phyloP scores from a whole-genome alignment of 2,329 filamentous ascomycete species.

The Trichoderma citrinoviride region DNA sequence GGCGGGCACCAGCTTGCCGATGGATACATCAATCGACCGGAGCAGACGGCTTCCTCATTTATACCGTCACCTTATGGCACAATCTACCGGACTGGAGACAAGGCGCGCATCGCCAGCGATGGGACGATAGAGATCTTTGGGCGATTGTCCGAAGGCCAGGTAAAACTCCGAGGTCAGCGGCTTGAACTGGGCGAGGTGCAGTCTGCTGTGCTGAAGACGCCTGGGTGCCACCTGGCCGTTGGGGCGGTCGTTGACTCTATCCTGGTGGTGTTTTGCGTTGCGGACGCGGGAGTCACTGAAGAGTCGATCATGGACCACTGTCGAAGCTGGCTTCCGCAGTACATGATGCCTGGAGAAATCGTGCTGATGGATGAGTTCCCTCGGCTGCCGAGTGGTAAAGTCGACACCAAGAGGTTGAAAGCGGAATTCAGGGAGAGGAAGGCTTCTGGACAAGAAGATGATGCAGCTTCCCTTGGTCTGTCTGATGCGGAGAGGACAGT shows the following conservation, averaged over 20 bases:
- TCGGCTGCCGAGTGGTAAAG: slow-evolving; percentile 77
- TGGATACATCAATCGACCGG: slow-evolving; percentile 76
- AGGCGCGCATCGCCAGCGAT: slow-evolving; percentile 63
- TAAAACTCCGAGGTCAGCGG: slow-evolving; percentile 82
- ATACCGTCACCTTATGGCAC: slow-evolving; percentile 64
- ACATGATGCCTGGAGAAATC: slow-evolving; percentile 79
- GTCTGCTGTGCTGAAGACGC: slow-evolving; percentile 60
- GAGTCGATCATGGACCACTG: slow-evolving; percentile 57
- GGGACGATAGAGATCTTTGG: slow-evolving; percentile 81
- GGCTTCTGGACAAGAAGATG: not conserved
- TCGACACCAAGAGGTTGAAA: slow-evolving; percentile 66
- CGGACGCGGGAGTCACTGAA: slow-evolving; percentile 40
- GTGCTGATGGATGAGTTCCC: slow-evolving; percentile 64
- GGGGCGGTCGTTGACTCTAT: slow-evolving; percentile 65
- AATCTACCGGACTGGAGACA: slow-evolving; percentile 83
- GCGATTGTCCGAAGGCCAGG: slow-evolving; percentile 74
- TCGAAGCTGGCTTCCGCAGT: slow-evolving; percentile 71
- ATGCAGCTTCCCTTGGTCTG: slow-evolving; percentile 13
- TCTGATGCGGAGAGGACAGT: slow-evolving; percentile 35
- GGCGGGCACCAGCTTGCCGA: slow-evolving; percentile 77
- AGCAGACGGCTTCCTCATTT: slow-evolving; percentile 72
- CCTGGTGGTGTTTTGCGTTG: slow-evolving; percentile 72
- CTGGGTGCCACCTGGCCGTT: slow-evolving; percentile 62
- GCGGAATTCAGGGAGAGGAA: slow-evolving; percentile 42
- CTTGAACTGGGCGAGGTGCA: slow-evolving; percentile 79